Percentiles rank a stretch among this genome's conserved stretches.
Conservation (phyloP, 1,284 basidiomycete genomes). For the Ceratobasidium sp. region DNA sequence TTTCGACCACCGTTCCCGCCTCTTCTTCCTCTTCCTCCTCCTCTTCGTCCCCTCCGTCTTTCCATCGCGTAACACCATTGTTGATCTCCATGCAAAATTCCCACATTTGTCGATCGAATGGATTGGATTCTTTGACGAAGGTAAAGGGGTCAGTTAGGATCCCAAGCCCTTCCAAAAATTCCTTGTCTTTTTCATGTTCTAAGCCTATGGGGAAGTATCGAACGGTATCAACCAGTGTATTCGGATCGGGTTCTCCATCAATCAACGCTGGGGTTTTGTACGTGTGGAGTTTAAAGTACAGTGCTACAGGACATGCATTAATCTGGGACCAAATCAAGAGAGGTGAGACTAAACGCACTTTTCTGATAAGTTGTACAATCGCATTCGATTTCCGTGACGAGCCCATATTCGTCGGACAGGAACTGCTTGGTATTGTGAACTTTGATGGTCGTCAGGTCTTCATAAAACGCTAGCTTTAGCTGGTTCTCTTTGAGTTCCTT, state of each 20-base stretch:
- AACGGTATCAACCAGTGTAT: conserved; percentile 17
- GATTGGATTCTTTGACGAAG: conserved; percentile 67
- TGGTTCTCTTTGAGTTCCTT: conserved; percentile 51
- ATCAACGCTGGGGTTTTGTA: conserved; percentile 51
- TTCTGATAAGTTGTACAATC: conserved; percentile 46
- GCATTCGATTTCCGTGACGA: conserved; percentile 48
- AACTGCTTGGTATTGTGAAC: conserved; percentile 57
- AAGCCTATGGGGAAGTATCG: conserved; percentile 54
- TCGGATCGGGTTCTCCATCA: conserved; percentile 1
- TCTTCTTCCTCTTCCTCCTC: conserved; percentile 54
- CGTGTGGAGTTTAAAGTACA: conserved; percentile 64
- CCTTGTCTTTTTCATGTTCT: conserved; percentile 59
- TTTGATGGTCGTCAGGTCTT: conserved; percentile 65
- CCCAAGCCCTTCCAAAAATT: conserved; percentile 62
- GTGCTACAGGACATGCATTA: conserved; percentile 52
- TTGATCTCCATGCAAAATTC: conserved; percentile 34
- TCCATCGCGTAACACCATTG: conserved; percentile 24
- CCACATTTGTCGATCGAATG: conserved; percentile 58
- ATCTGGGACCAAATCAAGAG: background rate
- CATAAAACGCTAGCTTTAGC: conserved; percentile 63
- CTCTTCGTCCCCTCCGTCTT: conserved; percentile 55
- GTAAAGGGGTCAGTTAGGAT: conserved; percentile 69
- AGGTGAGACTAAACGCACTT: conserved; percentile 51
- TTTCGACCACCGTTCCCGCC: too few species aligned
- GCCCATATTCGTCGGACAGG: conserved; percentile 48